These are phyloP conservation scores for Tetrahymena malaccensis DNA, from an alignment of 73 alveolate species.

Conservation along the genomic window DNA sequence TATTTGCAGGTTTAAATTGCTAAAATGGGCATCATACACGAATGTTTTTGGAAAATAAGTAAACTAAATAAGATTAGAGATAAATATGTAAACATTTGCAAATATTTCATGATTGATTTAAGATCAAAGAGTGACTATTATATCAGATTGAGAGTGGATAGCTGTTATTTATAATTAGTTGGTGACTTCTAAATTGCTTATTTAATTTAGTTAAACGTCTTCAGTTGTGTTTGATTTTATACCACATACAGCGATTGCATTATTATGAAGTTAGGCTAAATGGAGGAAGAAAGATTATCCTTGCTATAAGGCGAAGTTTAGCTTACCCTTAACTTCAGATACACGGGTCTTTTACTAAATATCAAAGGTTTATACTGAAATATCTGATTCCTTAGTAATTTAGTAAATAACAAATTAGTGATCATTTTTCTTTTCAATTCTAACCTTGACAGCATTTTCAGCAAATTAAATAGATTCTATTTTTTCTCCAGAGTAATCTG, in stretches of 20 bases:
- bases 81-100: not conserved
- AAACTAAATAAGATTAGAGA: too few relatives aligned
- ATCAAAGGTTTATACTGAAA: not conserved
- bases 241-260: not conserved
- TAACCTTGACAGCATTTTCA: not conserved
- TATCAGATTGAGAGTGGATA: not conserved
- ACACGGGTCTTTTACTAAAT: not conserved
- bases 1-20: too few relatives aligned
- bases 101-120: not conserved
- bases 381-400: not conserved
- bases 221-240: not conserved
- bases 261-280: not conserved
- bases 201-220: not conserved
- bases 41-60: too few relatives aligned
- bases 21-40: too few relatives aligned
- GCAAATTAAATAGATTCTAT: not conserved
- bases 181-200: not conserved
- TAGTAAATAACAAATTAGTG: not conserved
- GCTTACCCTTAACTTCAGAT: not conserved
- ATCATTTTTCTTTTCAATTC: not conserved
- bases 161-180: not conserved
- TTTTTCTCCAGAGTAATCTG: not conserved
- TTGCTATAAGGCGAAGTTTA: not conserved
- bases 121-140: not conserved
- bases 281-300: not conserved